These are phyloP conservation scores for Microsporum canis DNA, from an alignment of 2,329 filamentous ascomycete species.

Conservation along the genomic window DNA sequence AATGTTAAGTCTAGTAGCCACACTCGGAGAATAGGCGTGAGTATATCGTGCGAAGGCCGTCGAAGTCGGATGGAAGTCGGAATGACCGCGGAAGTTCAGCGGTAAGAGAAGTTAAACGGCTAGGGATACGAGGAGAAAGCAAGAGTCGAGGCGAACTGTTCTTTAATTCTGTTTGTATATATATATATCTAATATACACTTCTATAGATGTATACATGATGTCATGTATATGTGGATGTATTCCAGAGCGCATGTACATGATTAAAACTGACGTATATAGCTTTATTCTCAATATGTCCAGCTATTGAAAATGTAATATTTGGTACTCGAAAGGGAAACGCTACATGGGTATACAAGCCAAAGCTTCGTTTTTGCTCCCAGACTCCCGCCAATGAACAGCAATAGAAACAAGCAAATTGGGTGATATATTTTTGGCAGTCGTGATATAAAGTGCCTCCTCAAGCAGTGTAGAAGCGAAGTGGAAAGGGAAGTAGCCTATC, in stretches of 20 bases:
- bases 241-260: background rate
- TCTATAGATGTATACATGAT: background rate
- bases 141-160: background rate
- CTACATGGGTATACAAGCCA: constrained; percentile 3
- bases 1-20: background rate
- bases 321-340: background rate
- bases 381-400: background rate
- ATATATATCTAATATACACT: background rate
- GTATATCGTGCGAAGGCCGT: background rate
- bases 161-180: background rate
- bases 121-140: background rate
- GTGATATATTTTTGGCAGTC: background rate
- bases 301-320: background rate
- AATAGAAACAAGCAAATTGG: background rate
- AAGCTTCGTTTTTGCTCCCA: constrained; percentile 1
- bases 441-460: background rate
- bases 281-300: background rate
- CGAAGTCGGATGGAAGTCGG: background rate
- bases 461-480: background rate
- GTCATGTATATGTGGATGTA: background rate
- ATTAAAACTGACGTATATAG: background rate
- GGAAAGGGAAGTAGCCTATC: background rate
- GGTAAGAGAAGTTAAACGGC: background rate
- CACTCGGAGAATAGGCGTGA: background rate
- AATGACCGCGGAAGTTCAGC: background rate